phyloP scores from a whole-genome alignment of 2,329 filamentous ascomycete species.

The Colletotrichum tropicale region DNA sequence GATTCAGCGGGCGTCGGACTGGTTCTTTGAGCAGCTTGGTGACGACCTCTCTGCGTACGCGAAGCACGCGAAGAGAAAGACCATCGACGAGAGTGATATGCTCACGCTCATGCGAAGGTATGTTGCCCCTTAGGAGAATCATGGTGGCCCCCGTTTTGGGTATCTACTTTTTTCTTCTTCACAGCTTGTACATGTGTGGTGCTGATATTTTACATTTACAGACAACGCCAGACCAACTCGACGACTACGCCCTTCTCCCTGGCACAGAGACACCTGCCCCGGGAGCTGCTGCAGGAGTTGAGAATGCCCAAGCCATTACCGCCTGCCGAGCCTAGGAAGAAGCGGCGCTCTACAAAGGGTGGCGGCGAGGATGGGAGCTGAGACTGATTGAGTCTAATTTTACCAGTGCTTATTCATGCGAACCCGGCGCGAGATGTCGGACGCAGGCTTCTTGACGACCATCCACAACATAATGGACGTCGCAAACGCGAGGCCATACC shows the following conservation, averaged over 20 bases:
- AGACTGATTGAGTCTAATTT: background rate
- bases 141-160: background rate
- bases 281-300: constrained; percentile 83
- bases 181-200: background rate
- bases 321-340: constrained; percentile 54
- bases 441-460: constrained; percentile 86
- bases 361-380: constrained; percentile 15
- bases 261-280: constrained; percentile 81
- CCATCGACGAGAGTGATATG: constrained; percentile 85
- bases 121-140: constrained; percentile 31
- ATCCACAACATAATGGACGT: constrained; percentile 97
- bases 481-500: constrained; percentile 84
- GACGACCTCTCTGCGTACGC: constrained; percentile 83
- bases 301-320: constrained; percentile 62
- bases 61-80: constrained; percentile 80
- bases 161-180: constrained; percentile 15
- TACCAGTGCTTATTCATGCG: constrained; percentile 80
- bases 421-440: constrained; percentile 74
- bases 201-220: constrained; percentile 43
- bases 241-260: constrained; percentile 81
- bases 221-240: constrained; percentile 77
- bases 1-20: constrained; percentile 82
- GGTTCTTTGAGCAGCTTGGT: constrained; percentile 89
- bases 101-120: constrained; percentile 84
- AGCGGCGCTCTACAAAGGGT: constrained; percentile 29